These are phyloP conservation scores for Trichoderma gamsii DNA, from an alignment of 495 filamentous ascomycete genomes.

Conservation along the genomic window DNA sequence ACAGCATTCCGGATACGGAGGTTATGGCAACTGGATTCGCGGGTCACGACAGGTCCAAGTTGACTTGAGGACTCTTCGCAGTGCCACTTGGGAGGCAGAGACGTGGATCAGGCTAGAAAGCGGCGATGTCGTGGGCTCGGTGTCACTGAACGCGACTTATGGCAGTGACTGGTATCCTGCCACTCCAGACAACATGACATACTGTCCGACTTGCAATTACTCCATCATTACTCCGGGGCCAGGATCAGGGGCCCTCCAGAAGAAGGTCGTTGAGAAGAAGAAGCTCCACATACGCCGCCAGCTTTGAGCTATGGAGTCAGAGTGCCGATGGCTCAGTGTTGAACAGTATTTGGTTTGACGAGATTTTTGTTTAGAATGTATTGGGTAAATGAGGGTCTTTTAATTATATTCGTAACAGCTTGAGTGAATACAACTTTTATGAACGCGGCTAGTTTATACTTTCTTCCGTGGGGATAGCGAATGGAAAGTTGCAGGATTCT, in stretches of 20 bases:
- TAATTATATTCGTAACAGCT: not conserved
- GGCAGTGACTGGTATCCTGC: slow-evolving; percentile 52
- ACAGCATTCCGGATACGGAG: slow-evolving; percentile 66
- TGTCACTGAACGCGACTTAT: slow-evolving; percentile 66
- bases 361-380: not conserved
- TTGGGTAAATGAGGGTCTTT: not conserved
- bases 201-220: slow-evolving; percentile 23
- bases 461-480: too few species aligned
- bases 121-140: slow-evolving; percentile 46
- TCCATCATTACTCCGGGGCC: not conserved
- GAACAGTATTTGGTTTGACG: not conserved
- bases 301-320: not conserved
- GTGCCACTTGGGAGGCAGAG: slow-evolving; percentile 38
- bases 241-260: not conserved
- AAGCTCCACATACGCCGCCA: not conserved
- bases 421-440: not conserved
- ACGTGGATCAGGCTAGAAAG: slow-evolving; percentile 65
- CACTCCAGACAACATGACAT: slow-evolving; percentile 34
- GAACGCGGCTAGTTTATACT: not conserved
- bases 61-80: slow-evolving; percentile 26
- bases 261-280: not conserved
- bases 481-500: too few species aligned
- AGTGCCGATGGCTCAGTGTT: not conserved
- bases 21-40: slow-evolving; percentile 59
- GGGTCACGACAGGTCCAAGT: slow-evolving; percentile 55